Evolutionary conservation across 2,329 filamentous ascomycete species (phyloP), one percentile per base, ranked within the genome.

Genomic region (Leptographium galeiforme): DNA sequence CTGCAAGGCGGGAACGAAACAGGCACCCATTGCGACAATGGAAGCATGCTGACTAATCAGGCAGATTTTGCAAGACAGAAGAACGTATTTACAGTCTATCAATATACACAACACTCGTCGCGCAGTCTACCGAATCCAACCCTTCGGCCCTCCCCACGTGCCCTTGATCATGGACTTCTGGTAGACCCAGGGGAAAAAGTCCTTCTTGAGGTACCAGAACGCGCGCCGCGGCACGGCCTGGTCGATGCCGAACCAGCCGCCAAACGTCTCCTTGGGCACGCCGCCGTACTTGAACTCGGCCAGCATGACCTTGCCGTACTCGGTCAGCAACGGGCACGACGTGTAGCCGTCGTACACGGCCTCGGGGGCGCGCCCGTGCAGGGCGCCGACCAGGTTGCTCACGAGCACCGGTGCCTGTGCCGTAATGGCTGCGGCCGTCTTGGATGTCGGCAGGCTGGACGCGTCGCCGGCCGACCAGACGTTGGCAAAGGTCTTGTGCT

Each of bases 391-490:
- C 48, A 73, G 57, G 60, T 73, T 73, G 49, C 63, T 56, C n/a
- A 72, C 63, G 52, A 73, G 61, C n/a, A 73, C 68, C 1, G 71
- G 71, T 2, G 68, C 63, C 60, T 73, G 68, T 6, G 70, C 63
- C 2, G 70, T 68, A 59, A 73, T 68, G 39, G 70, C 71, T 8
- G 71, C 71, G 0, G 70, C 70, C 11, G 71, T 73, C 65, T 73
- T 73, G 62, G 64, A 77, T 0, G 76, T 81, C 2, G 78, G 77
- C 50, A 81, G 63, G 48, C 72, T 78, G 16, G 77, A 77, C 0
- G 78, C 78, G 56, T 81, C 78, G 16, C 78, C 78, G 0, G 70
- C 69, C 5, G 77, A 78, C 78, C 78, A 82, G 52, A 81, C 72
- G 51, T 81, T 81, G 58, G 65, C 55, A 60, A 68, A 81, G 59